A percentile compares a stretch with the other conserved stretches of the same genome.
These are phyloP conservation scores for Melanopsichium pennsylvanicum DNA, from an alignment of 1,284 basidiomycete species.

Conservation along the genomic window DNA sequence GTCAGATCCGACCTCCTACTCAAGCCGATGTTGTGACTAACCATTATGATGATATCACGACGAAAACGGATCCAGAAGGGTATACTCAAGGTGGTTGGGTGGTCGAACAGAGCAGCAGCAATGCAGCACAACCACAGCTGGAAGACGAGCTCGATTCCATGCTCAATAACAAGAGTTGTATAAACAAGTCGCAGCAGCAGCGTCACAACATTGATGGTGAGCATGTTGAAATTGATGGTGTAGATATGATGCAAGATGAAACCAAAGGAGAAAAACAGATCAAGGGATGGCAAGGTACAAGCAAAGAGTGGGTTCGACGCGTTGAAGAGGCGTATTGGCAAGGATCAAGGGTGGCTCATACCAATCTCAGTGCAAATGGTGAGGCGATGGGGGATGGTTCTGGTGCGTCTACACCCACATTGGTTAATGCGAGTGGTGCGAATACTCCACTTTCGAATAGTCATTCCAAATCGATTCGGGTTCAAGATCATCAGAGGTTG, in stretches of 20 bases:
- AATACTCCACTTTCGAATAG: slow-evolving; percentile 30
- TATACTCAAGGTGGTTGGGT: slow-evolving; percentile 33
- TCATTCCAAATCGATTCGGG: slow-evolving; percentile 23
- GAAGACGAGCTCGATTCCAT: slow-evolving; percentile 71
- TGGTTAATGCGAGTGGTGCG: slow-evolving; percentile 21
- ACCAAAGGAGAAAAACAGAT: slow-evolving; percentile 22
- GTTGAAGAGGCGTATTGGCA: slow-evolving; percentile 64
- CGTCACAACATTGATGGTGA: slow-evolving; percentile 69
- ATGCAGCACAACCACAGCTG: too few relatives aligned
- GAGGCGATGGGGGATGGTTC: slow-evolving; percentile 4
- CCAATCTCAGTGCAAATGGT: slow-evolving; percentile 13
- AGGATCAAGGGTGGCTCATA: slow-evolving; percentile 41
- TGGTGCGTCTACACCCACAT: slow-evolving; percentile 29
- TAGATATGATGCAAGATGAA: slow-evolving; percentile 17
- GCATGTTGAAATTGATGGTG: too few relatives aligned
- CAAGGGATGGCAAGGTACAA: slow-evolving; percentile 63
- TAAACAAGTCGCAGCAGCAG: slow-evolving; percentile 65
- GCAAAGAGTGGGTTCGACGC: slow-evolving; percentile 59
- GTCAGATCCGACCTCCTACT: slow-evolving; percentile 71
- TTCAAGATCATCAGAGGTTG: slow-evolving; percentile 26
- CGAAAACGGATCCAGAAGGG: slow-evolving; percentile 29
- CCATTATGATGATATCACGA: neutral
- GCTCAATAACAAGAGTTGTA: slow-evolving; percentile 31
- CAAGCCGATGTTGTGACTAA: slow-evolving; percentile 6
- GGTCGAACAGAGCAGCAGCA: slow-evolving; percentile 6